Evolutionary conservation across 2,329 filamentous ascomycete genomes (phyloP), one percentile per base, ranked within the genome.

Genomic region (Xylaria sp.): DNA sequence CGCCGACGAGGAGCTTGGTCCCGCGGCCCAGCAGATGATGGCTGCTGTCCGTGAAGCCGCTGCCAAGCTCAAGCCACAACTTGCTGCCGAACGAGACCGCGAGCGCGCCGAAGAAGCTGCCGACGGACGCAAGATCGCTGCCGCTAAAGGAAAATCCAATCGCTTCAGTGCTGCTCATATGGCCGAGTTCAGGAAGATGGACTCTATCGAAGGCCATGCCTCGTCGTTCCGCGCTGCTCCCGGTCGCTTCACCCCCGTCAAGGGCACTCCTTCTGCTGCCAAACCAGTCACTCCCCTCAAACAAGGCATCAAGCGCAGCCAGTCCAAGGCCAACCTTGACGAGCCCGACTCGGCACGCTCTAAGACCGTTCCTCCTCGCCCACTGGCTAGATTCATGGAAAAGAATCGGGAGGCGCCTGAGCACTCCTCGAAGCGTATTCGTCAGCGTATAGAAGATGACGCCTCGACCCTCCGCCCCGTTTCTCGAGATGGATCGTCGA

Each of bases 161-260:
- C 91, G 95, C 55, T 98, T 91, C 82, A 97, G 93, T 78, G 91
- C 94, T 71, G 90, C 89, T 46, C 95, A 98, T 79, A 92, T 93
- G 88, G 90, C 91, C 59, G 89, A 95, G 77, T 98, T 98, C 83
- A 93, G 93, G 82, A 98, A 97, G 85, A 98, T 98, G 95, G 94
- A 97, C 79, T 98, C 94, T 1, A 98, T 98, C 77, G 93, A 90
- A 52, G 91, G 91, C 71, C 94, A 98, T 78, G 86, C 94, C 9
- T 97, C 94, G 12, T 88, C 91, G 18, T 96, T 91, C 83, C 87
- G 93, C 70, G 86, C 87, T 25, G 85, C 88, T 69, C 81, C 85
- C 4, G 85, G 80, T 44, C 85, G 86, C 12, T 81, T 84, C 73
- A 86, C 87, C 7, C 87, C 88, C 13, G 78, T 82, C 52, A 90